Evolutionary conservation across 2,329 filamentous ascomycete species (phyloP).

Genomic region (Clarireedia paspali): DNA sequence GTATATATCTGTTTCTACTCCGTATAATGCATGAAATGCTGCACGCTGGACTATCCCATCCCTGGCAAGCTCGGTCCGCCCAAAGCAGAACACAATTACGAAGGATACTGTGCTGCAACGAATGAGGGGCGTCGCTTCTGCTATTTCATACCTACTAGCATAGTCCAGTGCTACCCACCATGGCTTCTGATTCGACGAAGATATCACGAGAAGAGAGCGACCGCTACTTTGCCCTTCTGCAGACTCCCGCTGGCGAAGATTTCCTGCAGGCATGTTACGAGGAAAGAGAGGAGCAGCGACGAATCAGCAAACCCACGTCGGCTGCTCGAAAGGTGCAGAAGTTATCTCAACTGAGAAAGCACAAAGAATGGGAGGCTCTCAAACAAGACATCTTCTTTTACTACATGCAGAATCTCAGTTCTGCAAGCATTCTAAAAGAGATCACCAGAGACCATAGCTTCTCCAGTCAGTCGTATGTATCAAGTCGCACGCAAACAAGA

Average conservation of each 20-base stretch:
- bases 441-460: not conserved
- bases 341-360: not conserved
- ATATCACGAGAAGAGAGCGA: not conserved
- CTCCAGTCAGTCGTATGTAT: conserved; percentile 5
- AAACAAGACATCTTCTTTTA: not conserved
- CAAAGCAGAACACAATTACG: not conserved
- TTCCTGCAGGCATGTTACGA: conserved; percentile 2
- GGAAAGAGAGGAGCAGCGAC: not conserved
- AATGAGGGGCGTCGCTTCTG: no score
- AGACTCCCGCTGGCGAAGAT: not conserved
- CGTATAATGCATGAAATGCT: not conserved
- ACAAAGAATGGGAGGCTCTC: conserved; percentile 1
- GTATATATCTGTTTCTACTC: not conserved
- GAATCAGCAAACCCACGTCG: not conserved
- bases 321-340: not conserved
- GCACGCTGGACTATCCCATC: not conserved
- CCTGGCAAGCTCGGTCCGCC: not conserved
- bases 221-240: conserved; percentile 2
- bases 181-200: not conserved
- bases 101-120: no score
- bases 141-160: no score
- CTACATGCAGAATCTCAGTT: conserved; percentile 1
- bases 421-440: not conserved
- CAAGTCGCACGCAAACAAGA: not conserved
- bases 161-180: not conserved